A percentile compares a stretch with the other conserved stretches of the same genome.
phyloP scores from a whole-genome alignment of 306 rosid genomes.

The Gleditsia sinensis region DNA sequence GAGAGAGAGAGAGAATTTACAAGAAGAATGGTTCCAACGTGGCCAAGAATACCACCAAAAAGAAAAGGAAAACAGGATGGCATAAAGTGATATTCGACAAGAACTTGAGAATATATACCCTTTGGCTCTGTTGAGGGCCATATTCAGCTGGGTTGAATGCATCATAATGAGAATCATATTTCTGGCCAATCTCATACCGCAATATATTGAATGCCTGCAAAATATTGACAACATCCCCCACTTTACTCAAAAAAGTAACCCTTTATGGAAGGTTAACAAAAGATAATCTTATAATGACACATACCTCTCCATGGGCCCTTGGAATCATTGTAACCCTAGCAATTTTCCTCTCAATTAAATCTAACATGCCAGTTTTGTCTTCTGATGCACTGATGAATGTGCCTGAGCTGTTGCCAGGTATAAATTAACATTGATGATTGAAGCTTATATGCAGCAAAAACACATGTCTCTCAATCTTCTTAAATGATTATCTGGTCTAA shows the following conservation, averaged over 20 bases:
- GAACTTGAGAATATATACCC: constrained; percentile 43
- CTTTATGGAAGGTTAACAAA: constrained; percentile 30
- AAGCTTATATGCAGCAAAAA: constrained; percentile 13
- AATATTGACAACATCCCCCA: constrained; percentile 5
- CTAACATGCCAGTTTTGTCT: constrained; percentile 54
- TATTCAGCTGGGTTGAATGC: constrained; percentile 57
- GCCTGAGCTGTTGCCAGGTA: constrained; percentile 54
- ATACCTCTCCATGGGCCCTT: constrained; percentile 58
- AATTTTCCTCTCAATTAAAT: constrained; percentile 57
- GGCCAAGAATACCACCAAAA: neutral
- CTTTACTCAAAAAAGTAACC: constrained; percentile 35
- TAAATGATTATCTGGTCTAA: constrained; percentile 7
- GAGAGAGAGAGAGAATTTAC: neutral
- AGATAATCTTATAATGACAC: neutral
- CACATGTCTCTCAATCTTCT: constrained; percentile 7
- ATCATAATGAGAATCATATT: constrained; percentile 68
- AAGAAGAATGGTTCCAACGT: neutral
- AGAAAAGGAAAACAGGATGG: neutral
- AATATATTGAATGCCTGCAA: constrained; percentile 67
- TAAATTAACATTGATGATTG: constrained; percentile 2
- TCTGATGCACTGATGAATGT: constrained; percentile 58
- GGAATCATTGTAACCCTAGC: constrained; percentile 64
- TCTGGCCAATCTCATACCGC: constrained; percentile 65
- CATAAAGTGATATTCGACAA: neutral
- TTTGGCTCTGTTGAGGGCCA: constrained; percentile 57